Percentiles rank a stretch among this genome's conserved stretches.
These are phyloP conservation scores for Metarhizium album DNA, from an alignment of 2,329 filamentous ascomycete species.

Conservation along the genomic window DNA sequence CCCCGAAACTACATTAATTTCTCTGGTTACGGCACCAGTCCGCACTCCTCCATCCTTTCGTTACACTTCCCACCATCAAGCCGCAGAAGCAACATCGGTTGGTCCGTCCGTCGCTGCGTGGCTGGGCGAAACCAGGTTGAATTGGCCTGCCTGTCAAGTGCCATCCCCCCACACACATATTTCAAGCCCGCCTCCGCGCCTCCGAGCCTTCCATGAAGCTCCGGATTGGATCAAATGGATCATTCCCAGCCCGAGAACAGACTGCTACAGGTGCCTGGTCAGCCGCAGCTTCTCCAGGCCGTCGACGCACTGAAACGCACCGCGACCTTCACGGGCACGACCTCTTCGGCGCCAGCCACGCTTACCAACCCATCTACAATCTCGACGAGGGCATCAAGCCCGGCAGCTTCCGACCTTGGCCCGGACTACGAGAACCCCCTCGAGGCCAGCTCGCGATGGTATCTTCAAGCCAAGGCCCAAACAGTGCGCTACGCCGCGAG, in stretches of 20 bases:
- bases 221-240: neutral
- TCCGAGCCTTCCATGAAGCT: neutral
- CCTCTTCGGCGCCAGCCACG: constrained; percentile 1
- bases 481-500: constrained; percentile 33
- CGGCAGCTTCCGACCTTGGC: constrained; percentile 20
- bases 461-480: constrained; percentile 29
- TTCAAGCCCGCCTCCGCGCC: neutral
- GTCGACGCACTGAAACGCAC: constrained; percentile 8
- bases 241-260: constrained; percentile 1
- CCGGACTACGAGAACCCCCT: constrained; percentile 33
- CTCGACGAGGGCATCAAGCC: constrained; percentile 16
- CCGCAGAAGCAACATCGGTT: neutral
- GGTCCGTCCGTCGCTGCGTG: neutral
- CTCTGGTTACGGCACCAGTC: neutral
- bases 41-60: neutral
- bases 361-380: constrained; percentile 9
- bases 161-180: neutral
- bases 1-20: neutral
- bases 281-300: neutral
- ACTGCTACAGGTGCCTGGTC: neutral
- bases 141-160: neutral
- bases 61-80: neutral
- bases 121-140: neutral
- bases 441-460: constrained; percentile 32
- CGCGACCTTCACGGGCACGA: constrained; percentile 3